Percentiles rank a stretch among this genome's conserved stretches.
phyloP scores from a whole-genome alignment of 768 basidiomycete genomes.

The Polyporus arcularius region DNA sequence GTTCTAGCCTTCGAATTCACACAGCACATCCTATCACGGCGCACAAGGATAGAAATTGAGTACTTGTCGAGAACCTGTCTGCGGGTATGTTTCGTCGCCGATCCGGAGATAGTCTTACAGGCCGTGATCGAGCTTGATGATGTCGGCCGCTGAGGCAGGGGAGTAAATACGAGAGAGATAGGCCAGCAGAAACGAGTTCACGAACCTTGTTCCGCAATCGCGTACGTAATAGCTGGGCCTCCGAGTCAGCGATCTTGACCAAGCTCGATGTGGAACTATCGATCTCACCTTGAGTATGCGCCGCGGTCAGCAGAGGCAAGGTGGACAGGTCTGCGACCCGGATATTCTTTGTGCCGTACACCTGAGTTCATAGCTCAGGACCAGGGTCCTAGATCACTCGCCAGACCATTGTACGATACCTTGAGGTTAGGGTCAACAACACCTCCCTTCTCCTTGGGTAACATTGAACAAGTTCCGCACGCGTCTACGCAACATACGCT shows the following conservation, averaged over 20 bases:
- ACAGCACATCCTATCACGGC: too few relatives aligned
- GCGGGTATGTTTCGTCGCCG: too few relatives aligned
- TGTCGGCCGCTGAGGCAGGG: conserved; percentile 22
- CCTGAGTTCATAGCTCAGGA: conserved; percentile 25
- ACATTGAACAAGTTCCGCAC: conserved; percentile 41
- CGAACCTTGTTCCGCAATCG: conserved; percentile 32
- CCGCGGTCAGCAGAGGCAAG: conserved; percentile 40
- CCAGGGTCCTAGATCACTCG: conserved; percentile 36
- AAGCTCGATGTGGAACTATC: not conserved
- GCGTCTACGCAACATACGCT: conserved; percentile 25
- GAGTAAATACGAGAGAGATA: not conserved
- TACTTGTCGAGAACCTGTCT: too few relatives aligned
- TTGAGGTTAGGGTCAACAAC: conserved; percentile 39
- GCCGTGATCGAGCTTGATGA: conserved; percentile 27
- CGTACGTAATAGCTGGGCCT: conserved; percentile 26
- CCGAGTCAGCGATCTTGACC: not conserved
- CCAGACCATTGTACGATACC: conserved; percentile 31
- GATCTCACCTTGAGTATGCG: conserved; percentile 33
- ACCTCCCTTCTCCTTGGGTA: conserved; percentile 39
- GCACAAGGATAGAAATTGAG: too few relatives aligned
- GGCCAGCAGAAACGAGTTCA: not conserved
- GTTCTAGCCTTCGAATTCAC: too few relatives aligned
- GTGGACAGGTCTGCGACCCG: conserved; percentile 49
- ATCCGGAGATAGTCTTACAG: not conserved
- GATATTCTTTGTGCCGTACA: conserved; percentile 44